phyloP scores from a whole-genome alignment of 1,139 yeast genomes.

The Taiozyma sp. region DNA sequence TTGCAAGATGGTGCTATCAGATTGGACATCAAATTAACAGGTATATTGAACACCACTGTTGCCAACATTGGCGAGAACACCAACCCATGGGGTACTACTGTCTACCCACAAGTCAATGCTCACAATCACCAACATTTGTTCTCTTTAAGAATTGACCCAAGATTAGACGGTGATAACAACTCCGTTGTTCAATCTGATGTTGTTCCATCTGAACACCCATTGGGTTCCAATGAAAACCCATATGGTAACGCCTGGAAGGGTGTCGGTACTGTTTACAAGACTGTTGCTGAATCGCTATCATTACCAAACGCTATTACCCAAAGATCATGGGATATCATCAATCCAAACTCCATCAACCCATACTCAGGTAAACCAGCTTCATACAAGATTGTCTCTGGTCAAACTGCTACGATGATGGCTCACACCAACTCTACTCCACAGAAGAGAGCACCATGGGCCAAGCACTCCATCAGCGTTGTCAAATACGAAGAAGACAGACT shows the following conservation, averaged over 20 bases:
- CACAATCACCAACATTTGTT: conserved; percentile 85
- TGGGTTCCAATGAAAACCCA: conserved; percentile 63
- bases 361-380: conserved; percentile 74
- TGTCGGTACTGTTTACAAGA: conserved; percentile 59
- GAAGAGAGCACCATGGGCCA: conserved; percentile 83
- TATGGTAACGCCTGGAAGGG: conserved; percentile 73
- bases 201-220: conserved; percentile 49
- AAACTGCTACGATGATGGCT: conserved; percentile 69
- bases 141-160: conserved; percentile 74
- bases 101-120: conserved; percentile 77
- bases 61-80: conserved; percentile 58
- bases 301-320: conserved; percentile 56
- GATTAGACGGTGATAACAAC: conserved; percentile 76
- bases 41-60: conserved; percentile 69
- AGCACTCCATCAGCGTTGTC: conserved; percentile 59
- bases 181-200: conserved; percentile 73
- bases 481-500: conserved; percentile 58
- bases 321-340: conserved; percentile 77
- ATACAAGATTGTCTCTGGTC: conserved; percentile 74
- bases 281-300: conserved; percentile 63
- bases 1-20: conserved; percentile 82
- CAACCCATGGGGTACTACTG: conserved; percentile 78
- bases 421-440: conserved; percentile 70
- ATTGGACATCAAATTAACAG: conserved; percentile 74
- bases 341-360: conserved; percentile 61